phyloP scores from a whole-genome alignment of 2,329 filamentous ascomycete species.

The Sporothrix protearum region DNA sequence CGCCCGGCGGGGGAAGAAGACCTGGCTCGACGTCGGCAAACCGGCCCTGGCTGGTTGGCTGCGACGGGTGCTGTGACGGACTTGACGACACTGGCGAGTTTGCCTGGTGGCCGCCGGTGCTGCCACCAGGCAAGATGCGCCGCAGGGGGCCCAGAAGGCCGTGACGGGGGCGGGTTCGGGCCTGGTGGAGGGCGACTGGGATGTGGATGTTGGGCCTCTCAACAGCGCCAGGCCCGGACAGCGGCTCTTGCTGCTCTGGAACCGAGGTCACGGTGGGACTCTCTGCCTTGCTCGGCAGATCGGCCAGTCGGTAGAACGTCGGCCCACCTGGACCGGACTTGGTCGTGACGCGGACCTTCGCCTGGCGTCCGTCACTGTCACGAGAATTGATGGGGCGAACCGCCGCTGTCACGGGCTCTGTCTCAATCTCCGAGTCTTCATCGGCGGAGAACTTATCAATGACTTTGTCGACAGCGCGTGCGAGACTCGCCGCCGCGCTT shows the following conservation, averaged over 20 bases:
- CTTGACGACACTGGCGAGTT: neutral
- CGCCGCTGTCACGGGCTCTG: neutral
- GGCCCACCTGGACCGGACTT: neutral
- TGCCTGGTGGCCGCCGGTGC: neutral
- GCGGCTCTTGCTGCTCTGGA: neutral
- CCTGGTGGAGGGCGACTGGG: neutral
- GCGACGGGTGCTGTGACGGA: neutral
- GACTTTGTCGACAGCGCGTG: neutral
- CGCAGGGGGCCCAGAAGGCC: neutral
- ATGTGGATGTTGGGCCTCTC: neutral
- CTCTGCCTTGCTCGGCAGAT: neutral
- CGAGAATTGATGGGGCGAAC: neutral
- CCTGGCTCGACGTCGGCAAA: slow-evolving; percentile 2
- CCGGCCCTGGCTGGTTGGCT: neutral
- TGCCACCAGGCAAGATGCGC: neutral
- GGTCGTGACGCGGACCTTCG: slow-evolving; percentile 4
- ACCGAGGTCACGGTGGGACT: neutral
- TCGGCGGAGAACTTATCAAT: neutral
- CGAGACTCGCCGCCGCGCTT: neutral
- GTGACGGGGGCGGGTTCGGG: neutral
- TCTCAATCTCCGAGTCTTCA: slow-evolving; percentile 16
- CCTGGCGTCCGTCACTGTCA: neutral
- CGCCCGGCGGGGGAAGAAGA: neutral
- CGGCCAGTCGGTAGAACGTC: slow-evolving; percentile 10
- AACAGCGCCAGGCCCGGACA: neutral